Conservation (phyloP, 805 yeast species). For the Schwanniomyces occidentalis region DNA sequence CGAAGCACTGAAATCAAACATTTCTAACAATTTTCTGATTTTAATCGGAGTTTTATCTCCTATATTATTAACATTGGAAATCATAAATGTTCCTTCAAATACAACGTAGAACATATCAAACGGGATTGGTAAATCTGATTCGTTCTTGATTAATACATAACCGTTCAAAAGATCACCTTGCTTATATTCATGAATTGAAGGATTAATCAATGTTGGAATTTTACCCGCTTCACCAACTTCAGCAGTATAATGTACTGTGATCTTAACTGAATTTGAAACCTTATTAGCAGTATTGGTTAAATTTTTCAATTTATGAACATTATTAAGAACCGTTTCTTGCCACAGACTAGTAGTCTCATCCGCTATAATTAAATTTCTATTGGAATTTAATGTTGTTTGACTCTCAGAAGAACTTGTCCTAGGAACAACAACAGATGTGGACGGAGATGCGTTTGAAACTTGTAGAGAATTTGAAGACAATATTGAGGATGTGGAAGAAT, state of each 20-base stretch:
- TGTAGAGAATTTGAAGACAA: not conserved
- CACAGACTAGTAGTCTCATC: slow-evolving; percentile 34
- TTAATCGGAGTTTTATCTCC: slow-evolving; percentile 12
- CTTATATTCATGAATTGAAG: slow-evolving; percentile 48
- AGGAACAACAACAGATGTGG: not conserved
- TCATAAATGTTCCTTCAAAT: slow-evolving; percentile 50
- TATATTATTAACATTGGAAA: slow-evolving; percentile 17
- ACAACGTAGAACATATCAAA: slow-evolving; percentile 65
- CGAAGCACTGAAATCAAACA: slow-evolving; percentile 54
- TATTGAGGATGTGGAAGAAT: slow-evolving; percentile 2
- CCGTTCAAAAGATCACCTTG: slow-evolving; percentile 73
- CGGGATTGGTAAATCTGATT: slow-evolving; percentile 39
- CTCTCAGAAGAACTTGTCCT: not conserved
- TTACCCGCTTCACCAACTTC: slow-evolving; percentile 30
- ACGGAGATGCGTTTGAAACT: not conserved
- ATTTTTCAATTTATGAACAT: slow-evolving; percentile 33
- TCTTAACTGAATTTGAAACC: slow-evolving; percentile 24
- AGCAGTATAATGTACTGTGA: slow-evolving; percentile 33
- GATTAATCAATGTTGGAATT: slow-evolving; percentile 28
- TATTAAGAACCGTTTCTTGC: slow-evolving; percentile 41
- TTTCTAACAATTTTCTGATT: slow-evolving; percentile 40
- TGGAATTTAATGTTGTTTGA: not conserved
- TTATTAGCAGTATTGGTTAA: slow-evolving; percentile 29
- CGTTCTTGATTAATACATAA: slow-evolving; percentile 45
- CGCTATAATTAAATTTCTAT: slow-evolving; percentile 24